phyloP scores from a whole-genome alignment of 2,329 filamentous ascomycete genomes.

The Fonsecaea pugnacius region DNA sequence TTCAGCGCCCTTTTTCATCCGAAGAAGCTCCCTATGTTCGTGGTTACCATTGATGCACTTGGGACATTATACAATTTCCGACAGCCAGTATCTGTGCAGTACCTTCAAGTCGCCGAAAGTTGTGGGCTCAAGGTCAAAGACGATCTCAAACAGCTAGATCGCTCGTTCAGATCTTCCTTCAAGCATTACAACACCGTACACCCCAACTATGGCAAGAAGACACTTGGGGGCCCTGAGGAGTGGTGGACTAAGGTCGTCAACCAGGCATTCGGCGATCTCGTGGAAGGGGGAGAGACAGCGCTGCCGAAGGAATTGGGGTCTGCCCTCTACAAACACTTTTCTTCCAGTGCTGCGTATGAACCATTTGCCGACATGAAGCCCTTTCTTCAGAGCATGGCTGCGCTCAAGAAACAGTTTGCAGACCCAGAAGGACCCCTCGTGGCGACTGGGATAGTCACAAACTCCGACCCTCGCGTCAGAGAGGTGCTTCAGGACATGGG shows the following conservation, averaged over 20 bases:
- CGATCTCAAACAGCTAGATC: conserved; percentile 36
- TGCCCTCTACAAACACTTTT: conserved; percentile 46
- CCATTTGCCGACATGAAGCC: conserved; percentile 47
- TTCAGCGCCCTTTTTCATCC: conserved; percentile 16
- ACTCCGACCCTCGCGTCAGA: conserved; percentile 52
- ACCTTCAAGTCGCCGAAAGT: conserved; percentile 45
- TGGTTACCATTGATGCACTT: conserved; percentile 53
- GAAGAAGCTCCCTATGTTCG: conserved; percentile 36
- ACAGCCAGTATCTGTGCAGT: conserved; percentile 46
- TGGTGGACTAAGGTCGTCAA: conserved; percentile 53
- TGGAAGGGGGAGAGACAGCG: conserved; percentile 25
- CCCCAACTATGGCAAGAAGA: conserved; percentile 52
- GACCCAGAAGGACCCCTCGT: conserved; percentile 40
- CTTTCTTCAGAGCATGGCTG: conserved; percentile 44
- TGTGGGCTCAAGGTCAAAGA: conserved; percentile 41
- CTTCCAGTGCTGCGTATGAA: conserved; percentile 47
- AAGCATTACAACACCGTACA: conserved; percentile 41
- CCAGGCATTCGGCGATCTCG: conserved; percentile 42
- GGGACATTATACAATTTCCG: conserved; percentile 51
- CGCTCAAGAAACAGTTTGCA: conserved; percentile 31
- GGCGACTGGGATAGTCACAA: conserved; percentile 51
- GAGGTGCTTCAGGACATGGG: conserved; percentile 48
- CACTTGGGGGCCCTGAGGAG: conserved; percentile 44
- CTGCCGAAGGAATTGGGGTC: conserved; percentile 45
- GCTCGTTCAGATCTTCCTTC: conserved; percentile 46